Evolutionary conservation across 768 basidiomycete species (phyloP), one percentile per base, ranked within the genome.

Genomic region (Panaeolus papilionaceus): DNA sequence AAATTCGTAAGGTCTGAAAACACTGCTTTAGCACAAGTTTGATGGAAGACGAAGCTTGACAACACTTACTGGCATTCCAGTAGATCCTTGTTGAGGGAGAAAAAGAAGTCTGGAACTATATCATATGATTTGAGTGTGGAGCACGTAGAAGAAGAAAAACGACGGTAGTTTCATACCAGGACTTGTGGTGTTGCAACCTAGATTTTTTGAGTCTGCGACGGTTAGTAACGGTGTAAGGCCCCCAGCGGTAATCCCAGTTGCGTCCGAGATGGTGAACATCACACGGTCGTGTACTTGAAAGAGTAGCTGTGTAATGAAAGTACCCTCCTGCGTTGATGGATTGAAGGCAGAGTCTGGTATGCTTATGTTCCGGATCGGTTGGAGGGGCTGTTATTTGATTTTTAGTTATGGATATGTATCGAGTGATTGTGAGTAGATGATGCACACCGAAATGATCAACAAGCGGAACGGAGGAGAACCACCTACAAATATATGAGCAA

Each of bases 241-340:
- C 18, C 76, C 76, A 23, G 76, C 68, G 14, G 73, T 73, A 39
- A 69, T 64, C 10, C 73, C 77, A 5, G 72, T 73, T 9, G 76
- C 73, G 45, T 78, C 77, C 8, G 74, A 75, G 73, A 78, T 75
- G 54, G 71, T 67, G 38, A 78, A 70, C 63, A 76, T 54, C 14
- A 76, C 64, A 12, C 62, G 64, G 28, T 69, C 33, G n/a, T 64
- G 62, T 38, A 68, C 64, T 7, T 40, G 1, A 16, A 76, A 64
- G 2, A 63, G n/a, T 2, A 76, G 62, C 23, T 58, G 67, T 11
- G 72, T 70, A 8, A 70, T 67, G 61, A 74, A 76, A 12, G 63
- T 62, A 12, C 77, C 76, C 6, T 66, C 44, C 23, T 69, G 64
- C 20, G 63, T 64, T 33, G 10, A 6, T 4, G 54, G 14, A 12